Base-by-base conservation (phyloP, 1,139 yeast genomes). In the Hyphopichia fennica region DNA sequence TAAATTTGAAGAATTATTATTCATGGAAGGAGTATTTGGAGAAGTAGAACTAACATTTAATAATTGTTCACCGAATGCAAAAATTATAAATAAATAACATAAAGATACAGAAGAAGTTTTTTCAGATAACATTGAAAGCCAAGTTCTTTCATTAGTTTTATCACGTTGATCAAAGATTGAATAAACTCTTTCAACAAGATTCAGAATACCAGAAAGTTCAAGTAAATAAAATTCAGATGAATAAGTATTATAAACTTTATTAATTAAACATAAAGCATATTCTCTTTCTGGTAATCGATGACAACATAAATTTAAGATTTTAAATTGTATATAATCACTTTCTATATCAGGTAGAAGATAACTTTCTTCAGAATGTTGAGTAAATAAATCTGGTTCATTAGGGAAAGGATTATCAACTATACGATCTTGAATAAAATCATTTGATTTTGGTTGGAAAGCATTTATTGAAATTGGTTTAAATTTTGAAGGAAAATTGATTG, bases 151-250 rank as follows among this genome's bases (percentile, higher is more conserved):
- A 16, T 35, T 30, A 13, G 20, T 18, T 10, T 14, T 29, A n/a
- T 54, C 51, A 19, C 57, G 57, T 3, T 52, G 52, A 17, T 53
- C 59, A 30, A 65, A 54, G 5, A 60, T 47, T 10, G 52, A 52
- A 46, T 67, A 69, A 17, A 72, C 54, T 15, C 55, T 54, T 39
- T 65, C 62, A 29, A 60, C 47, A 11, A 60, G 52, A 13, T 45
- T 27, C 2, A 52, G 29, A 35, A 65, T 58, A 15, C 45, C 48
- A 13, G 43, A 35, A 20, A 54, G 48, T 42, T 69, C 73, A 20
- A 68, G 61, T 10, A 75, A 51, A 44, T 72, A 75, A 49, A 69
- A 72, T 42, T 73, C 77, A 36, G 64, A 63, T 2, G 69, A 65
- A 43, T 73, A 69, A 11, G 67, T 63, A 15, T 54, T 46, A 30